A percentile compares a stretch with the other conserved stretches of the same genome.
phyloP scores from a whole-genome alignment of 176 grass and related monocot species.

The Saccharum spontaneum region DNA sequence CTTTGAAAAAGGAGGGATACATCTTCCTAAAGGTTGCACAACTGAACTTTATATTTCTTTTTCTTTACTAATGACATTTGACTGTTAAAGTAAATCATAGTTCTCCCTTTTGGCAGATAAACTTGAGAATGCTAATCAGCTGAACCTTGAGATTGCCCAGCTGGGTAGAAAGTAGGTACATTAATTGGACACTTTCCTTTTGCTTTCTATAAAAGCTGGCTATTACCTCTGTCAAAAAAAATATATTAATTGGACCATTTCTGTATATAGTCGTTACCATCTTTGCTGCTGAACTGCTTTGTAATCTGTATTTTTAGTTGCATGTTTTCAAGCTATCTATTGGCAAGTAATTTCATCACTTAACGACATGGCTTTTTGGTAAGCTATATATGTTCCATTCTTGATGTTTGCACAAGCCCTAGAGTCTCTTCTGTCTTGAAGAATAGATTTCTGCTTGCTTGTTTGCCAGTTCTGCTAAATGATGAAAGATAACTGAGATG shows the following conservation, averaged over 20 bases:
- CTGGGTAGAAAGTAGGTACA: conserved; percentile 93
- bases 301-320: background rate
- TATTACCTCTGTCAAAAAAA: background rate
- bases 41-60: conserved; percentile 14
- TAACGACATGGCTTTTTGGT: conserved; percentile 8
- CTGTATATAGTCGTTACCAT: background rate
- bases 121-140: conserved; percentile 72
- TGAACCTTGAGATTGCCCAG: conserved; percentile 75
- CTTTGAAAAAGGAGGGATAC: conserved; percentile 94
- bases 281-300: conserved; percentile 32
- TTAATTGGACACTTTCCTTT: conserved; percentile 25
- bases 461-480: conserved; percentile 6
- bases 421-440: background rate
- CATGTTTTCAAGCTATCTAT: conserved; percentile 12
- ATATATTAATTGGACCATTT: conserved; percentile 13
- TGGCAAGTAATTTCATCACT: conserved; percentile 24
- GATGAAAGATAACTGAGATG: background rate
- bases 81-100: conserved; percentile 6
- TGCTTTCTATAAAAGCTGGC: background rate
- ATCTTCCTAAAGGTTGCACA: conserved; percentile 73
- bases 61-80: conserved; percentile 12
- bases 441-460: conserved; percentile 21
- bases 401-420: background rate
- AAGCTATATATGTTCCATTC: conserved; percentile 3
- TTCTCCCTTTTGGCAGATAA: conserved; percentile 63